phyloP scores from a whole-genome alignment of 805 yeast genomes.

The Candida adriatica region DNA sequence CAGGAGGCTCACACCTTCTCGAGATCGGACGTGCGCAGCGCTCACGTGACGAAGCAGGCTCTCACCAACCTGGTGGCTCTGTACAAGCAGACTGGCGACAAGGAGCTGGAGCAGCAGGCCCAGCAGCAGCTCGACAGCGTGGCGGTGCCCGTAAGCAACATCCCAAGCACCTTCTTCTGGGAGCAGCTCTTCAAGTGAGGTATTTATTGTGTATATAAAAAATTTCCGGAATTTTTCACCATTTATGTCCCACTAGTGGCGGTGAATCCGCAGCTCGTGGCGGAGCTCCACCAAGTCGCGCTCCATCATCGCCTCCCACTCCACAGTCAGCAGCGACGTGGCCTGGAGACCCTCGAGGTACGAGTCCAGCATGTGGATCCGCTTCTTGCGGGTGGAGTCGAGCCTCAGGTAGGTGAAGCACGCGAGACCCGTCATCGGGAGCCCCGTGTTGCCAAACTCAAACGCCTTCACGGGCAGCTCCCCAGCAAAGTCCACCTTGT shows the following conservation, averaged over 20 bases:
- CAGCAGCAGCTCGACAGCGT: constrained; percentile 6
- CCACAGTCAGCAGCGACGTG: constrained; percentile 76
- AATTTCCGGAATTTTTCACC: no score
- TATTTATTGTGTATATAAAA: background rate
- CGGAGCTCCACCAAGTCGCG: constrained; percentile 70
- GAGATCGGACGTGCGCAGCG: constrained; percentile 28
- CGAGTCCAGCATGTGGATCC: constrained; percentile 46
- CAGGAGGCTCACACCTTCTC: constrained; percentile 26
- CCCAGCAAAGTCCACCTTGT: constrained; percentile 93
- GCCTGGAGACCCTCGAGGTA: constrained; percentile 72
- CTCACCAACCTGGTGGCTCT: constrained; percentile 26
- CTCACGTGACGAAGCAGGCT: constrained; percentile 32
- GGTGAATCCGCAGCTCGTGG: constrained; percentile 51
- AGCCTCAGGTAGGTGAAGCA: constrained; percentile 81
- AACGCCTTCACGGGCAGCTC: constrained; percentile 90
- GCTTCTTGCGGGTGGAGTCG: constrained; percentile 50
- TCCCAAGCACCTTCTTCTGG: constrained; percentile 4
- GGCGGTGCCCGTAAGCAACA: constrained; percentile 5
- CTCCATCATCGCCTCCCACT: constrained; percentile 83
- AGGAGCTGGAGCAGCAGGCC: constrained; percentile 9
- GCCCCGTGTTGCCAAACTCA: constrained; percentile 85
- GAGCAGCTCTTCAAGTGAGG: constrained; percentile 5
- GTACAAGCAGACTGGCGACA: constrained; percentile 14
- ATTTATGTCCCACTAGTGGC: constrained; percentile 1
- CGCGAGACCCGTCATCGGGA: constrained; percentile 93